Evolutionary conservation across 2,329 filamentous ascomycete species (phyloP), one percentile per base, ranked within the genome.

Genomic region (Sclerotinia borealis): DNA sequence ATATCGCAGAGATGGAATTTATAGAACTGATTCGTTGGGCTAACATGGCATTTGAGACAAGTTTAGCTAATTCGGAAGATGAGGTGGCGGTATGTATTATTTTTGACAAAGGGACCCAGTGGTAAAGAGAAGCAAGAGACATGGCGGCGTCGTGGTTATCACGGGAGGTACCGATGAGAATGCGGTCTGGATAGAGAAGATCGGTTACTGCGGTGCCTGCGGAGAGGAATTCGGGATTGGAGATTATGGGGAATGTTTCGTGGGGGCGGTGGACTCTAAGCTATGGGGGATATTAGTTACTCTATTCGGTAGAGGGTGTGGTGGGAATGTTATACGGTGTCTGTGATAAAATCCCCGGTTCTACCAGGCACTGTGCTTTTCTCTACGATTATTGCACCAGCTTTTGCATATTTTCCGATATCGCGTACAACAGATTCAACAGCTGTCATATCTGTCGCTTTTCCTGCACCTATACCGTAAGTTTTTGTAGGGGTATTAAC

Each of bases 401-500:
- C 78, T 36, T 82, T 85, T 3, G 89, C 87, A 66, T 87, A 79
- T 67, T 83, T 79, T 11, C 89, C 90, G 39, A 93, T 86, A 62
- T 85, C 84, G 58, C 82, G 80, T 1, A 85, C 85, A 7, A 88
- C 89, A 22, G 84, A 84, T 74, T 93, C 89, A 31, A 93, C 83
- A 13, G 85, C 85, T 1, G 84, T 85, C 78, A 93, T 84, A 69
- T 93, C 88, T 19, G 88, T 88, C 0, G 90, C 89, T 67, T 81
- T 83, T 13, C 89, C 89, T 6, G 86, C 85, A 54, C 90, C 90
- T 27, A 85, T 77, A 61, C 90, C 90, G 54, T 82, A 83, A 41
- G 79, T 83, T 77, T 92, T 93, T 49, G 90, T 92, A 2, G 90
- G 90, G 0, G 90, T 93, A 74, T 92, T 91, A 69, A 93, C 90